Evolutionary conservation across 495 filamentous ascomycete genomes (phyloP), one percentile per base, ranked within the genome.

Genomic region (Penicillium manginii): DNA sequence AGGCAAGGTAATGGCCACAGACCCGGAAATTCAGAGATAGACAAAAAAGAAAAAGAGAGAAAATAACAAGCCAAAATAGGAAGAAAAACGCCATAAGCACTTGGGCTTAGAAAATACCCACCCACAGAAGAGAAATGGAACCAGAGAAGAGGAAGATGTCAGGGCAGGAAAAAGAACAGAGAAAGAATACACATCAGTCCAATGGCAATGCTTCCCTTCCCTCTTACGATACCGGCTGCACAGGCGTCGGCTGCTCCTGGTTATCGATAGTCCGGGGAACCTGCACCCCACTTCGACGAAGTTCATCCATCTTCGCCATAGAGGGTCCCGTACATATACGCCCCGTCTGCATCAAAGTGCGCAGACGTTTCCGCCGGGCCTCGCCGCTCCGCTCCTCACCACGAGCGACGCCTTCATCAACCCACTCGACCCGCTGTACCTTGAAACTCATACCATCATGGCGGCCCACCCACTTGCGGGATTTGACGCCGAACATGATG

Each of bases 381-480:
- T 81, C 80, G 32, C 84, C 85, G 53, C 81, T 76, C 55, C 88
- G 82, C 60, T 86, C 84, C 74, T 90, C 84, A 10, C 86, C 84
- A 23, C 86, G 84, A 0, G 81, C 87, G 10, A 83, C 73, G 0
- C 81, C 81, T 48, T 87, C 91, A 58, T 96, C 89, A 14, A 90
- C 88, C 88, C 90, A 98, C 26, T 90, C 84, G 15, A 96, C 78
- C 26, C 85, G 81, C 43, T 84, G 76, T 18, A 98, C 83, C 75
- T 86, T 91, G 75, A 91, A 98, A 65, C 91, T 96, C 77, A 96
- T 83, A 1, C 94, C 94, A 57, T 96, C 91, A 63, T 97, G 93
- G 21, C 60, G 68, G 6, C 78, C 77, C 2, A 74, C 68, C 81
- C 91, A 98, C 47, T 85, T 79, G 2, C 93, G 86, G 53, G 89